Percentiles rank a stretch among this genome's conserved stretches.
phyloP scores from a whole-genome alignment of 2,329 filamentous ascomycete species.

The Atkinsonella texensis region DNA sequence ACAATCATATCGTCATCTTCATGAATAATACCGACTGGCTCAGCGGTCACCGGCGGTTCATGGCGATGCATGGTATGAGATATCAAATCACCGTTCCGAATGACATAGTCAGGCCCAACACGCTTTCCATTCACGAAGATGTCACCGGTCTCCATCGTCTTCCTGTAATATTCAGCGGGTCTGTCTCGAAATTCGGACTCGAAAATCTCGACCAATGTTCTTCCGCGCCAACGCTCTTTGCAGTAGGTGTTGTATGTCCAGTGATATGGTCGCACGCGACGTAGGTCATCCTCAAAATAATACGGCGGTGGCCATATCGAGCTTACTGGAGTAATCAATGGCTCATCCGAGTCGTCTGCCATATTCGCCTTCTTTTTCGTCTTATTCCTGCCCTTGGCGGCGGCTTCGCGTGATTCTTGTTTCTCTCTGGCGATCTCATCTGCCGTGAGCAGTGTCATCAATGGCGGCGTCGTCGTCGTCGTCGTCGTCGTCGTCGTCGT shows the following conservation, averaged over 20 bases:
- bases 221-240: conserved; percentile 85
- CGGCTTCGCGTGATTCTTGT: background rate
- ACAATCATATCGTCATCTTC: conserved; percentile 91
- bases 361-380: background rate
- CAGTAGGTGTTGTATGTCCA: conserved; percentile 92
- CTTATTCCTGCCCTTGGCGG: background rate
- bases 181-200: conserved; percentile 85
- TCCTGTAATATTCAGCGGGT: conserved; percentile 72
- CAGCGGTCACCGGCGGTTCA: conserved; percentile 80
- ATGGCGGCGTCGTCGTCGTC: background rate
- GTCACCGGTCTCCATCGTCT: conserved; percentile 67
- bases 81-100: conserved; percentile 83
- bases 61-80: conserved; percentile 92
- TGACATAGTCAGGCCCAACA: conserved; percentile 53
- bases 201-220: conserved; percentile 77
- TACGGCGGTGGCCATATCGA: conserved; percentile 53
- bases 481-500: conserved; percentile 1
- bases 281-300: conserved; percentile 69
- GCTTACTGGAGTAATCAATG: conserved; percentile 1
- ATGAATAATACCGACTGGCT: conserved; percentile 70
- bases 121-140: conserved; percentile 70
- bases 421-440: conserved; percentile 1
- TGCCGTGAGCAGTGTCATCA: background rate
- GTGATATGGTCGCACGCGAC: conserved; percentile 76
- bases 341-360: background rate